These are phyloP conservation scores for Leishmania gerbilli DNA, from an alignment of 208 protist genomes.

Conservation along the genomic window DNA sequence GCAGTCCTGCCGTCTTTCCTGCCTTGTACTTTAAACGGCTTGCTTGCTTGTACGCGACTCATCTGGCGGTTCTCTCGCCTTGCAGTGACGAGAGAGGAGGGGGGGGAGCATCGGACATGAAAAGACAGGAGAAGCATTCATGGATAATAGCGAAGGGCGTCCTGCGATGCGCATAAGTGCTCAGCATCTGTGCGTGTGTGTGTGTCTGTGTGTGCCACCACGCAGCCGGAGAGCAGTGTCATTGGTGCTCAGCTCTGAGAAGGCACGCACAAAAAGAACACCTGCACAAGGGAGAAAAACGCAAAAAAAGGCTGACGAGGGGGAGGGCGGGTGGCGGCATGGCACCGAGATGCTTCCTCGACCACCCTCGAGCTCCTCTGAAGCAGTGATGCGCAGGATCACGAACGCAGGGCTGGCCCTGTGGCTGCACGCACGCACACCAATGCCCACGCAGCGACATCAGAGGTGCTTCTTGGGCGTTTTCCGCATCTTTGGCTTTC, in stretches of 20 bases:
- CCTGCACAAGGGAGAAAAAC: not conserved
- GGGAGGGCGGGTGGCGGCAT: not conserved
- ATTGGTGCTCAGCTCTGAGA: not conserved
- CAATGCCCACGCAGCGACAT: not conserved
- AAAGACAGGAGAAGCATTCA: not conserved
- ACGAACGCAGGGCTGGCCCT: not conserved
- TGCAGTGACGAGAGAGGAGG: not conserved
- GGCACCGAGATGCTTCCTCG: not conserved
- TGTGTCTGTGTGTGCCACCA: not conserved
- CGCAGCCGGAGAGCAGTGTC: not conserved
- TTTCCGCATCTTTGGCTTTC: constrained; percentile 88
- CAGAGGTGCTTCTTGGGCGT: constrained; percentile 90
- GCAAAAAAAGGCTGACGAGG: too few species aligned
- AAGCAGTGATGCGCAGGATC: not conserved
- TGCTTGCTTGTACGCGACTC: not conserved
- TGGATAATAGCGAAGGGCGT: too few species aligned
- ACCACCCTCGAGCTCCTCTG: not conserved
- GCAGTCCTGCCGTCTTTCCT: not conserved
- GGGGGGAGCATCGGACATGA: too few species aligned
- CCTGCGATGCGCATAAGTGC: not conserved
- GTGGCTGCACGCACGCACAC: too few species aligned
- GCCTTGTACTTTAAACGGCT: not conserved
- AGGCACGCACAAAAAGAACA: not conserved
- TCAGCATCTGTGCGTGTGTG: not conserved
- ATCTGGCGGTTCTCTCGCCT: not conserved